phyloP scores from a whole-genome alignment of 116 monocot genomes.

The Papilionanthe hybrid region DNA sequence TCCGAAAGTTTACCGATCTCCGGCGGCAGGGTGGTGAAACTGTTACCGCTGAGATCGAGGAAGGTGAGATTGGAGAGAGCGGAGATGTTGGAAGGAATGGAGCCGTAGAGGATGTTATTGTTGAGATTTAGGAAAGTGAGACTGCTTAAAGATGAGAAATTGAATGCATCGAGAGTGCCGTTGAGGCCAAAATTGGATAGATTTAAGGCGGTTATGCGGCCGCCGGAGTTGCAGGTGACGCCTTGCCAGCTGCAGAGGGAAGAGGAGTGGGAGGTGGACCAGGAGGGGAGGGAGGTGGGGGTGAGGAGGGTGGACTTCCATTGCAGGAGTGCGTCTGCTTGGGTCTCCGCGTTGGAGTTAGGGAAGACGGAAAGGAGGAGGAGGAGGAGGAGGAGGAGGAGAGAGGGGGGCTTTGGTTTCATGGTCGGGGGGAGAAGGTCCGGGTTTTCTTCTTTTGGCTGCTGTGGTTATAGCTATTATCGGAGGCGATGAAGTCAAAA shows the following conservation, averaged over 20 bases:
- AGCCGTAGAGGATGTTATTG: slow-evolving; percentile 29
- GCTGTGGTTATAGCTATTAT: background rate
- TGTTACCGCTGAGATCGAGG: slow-evolving; percentile 34
- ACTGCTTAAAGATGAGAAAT: slow-evolving; percentile 28
- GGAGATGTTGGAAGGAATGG: slow-evolving; percentile 32
- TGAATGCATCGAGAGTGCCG: slow-evolving; percentile 34
- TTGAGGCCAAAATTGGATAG: slow-evolving; percentile 20
- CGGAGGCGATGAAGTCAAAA: background rate
- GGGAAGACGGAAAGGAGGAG: background rate
- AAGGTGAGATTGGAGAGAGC: slow-evolving; percentile 18
- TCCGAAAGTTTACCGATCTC: slow-evolving; percentile 34
- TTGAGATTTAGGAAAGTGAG: slow-evolving; percentile 36
- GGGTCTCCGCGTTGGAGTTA: background rate
- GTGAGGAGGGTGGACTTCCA: slow-evolving; percentile 42
- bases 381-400: background rate
- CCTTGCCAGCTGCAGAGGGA: slow-evolving; percentile 45
- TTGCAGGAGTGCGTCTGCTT: slow-evolving; percentile 34
- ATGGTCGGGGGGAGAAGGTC: background rate
- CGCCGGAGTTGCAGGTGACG: slow-evolving; percentile 32
- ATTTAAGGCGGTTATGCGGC: slow-evolving; percentile 18
- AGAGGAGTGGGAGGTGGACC: slow-evolving; percentile 25
- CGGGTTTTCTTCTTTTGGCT: background rate
- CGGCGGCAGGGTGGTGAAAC: slow-evolving; percentile 16
- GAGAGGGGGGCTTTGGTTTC: background rate
- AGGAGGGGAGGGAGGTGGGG: slow-evolving; percentile 28